Base-by-base conservation (phyloP, 306 rosid genomes). In the Casuarina equisetifolia region DNA sequence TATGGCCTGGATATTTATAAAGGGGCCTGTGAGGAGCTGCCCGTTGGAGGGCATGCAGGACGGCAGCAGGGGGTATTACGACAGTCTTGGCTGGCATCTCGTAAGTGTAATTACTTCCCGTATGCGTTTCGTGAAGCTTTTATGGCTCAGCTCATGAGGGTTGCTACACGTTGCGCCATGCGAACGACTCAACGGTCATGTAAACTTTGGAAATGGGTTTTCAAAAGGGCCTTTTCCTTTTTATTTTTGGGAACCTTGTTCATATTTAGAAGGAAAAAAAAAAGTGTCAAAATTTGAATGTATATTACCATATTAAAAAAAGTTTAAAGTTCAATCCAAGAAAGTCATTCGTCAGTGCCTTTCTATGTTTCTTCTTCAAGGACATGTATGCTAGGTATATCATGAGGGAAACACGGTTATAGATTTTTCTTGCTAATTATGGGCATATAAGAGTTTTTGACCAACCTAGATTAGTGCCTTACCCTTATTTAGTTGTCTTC, bases 21-120 rank as follows among this genome's bases (percentile, higher is more conserved):
- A 36, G 51, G 40, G 39, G 11, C 11, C 51, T 20, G 69, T 52
- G 81, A 68, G 74, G 62, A 72, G 17, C 32, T 85, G 73, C 78
- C 90, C 83, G 87, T 87, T 82, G 86, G 38, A 69, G 58, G 45
- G 67, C 83, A 78, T 80, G 88, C 43, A 78, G 69, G 69, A 61
- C 70, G 80, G 20, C 3, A 42, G 12, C 4, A 20, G 16, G 69
- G 46, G 19, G 57, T 4, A 42, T 16, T 44, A 53, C 40, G 51
- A 59, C 38, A 61, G 46, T 45, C 42, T 51, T 36, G 48, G 49
- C 40, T 69, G 51, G 59, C n/a, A 45, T 70, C 9, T 69, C 32
- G 48, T 40, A 16, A 1, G 32, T 63, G 53, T 51, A 35, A 45
- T 63, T 73, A 58, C 73, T 42, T 2, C n/a, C n/a, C 5, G 1